A percentile compares a stretch with the other conserved stretches of the same genome.
phyloP scores from a whole-genome alignment of 1,139 yeast species.

The Debaryomyces coudertii region DNA sequence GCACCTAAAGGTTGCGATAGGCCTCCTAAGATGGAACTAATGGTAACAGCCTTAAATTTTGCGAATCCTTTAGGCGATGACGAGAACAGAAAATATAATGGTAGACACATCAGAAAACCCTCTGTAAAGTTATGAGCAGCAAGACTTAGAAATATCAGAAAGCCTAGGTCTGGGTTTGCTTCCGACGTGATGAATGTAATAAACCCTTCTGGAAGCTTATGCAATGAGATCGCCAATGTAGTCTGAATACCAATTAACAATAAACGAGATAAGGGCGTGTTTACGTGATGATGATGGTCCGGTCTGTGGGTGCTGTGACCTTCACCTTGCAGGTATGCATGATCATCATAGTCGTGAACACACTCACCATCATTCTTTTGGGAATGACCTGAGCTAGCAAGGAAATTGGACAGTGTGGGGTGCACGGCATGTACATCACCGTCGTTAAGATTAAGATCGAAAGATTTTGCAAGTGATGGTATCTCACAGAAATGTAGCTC shows the following conservation, averaged over 20 bases:
- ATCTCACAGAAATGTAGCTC: conserved; percentile 45
- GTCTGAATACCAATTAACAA: conserved; percentile 90
- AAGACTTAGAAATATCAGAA: conserved; percentile 79
- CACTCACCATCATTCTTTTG: conserved; percentile 13
- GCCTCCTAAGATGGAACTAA: conserved; percentile 76
- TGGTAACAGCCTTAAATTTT: conserved; percentile 64
- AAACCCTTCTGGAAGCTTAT: conserved; percentile 94
- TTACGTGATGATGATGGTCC: conserved; percentile 79
- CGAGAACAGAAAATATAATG: conserved; percentile 70
- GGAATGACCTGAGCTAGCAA: not conserved
- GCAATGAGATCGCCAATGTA: conserved; percentile 81
- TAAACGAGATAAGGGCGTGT: conserved; percentile 74
- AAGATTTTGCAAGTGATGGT: conserved; percentile 21
- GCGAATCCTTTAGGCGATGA: conserved; percentile 26
- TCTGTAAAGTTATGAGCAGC: conserved; percentile 92
- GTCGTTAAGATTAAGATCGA: conserved; percentile 2
- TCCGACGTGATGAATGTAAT: conserved; percentile 79
- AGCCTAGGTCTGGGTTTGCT: conserved; percentile 73
- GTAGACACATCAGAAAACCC: conserved; percentile 93
- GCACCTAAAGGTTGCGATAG: conserved; percentile 92
- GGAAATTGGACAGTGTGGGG: not conserved
- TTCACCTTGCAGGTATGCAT: conserved; percentile 9
- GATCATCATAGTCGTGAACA: conserved; percentile 11
- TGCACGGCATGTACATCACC: conserved; percentile 1
- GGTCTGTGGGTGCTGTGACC: conserved; percentile 23